Evolutionary conservation across 768 basidiomycete species (phyloP), one percentile per base, ranked within the genome.

Genomic region (Paxillus rubicundulus): DNA sequence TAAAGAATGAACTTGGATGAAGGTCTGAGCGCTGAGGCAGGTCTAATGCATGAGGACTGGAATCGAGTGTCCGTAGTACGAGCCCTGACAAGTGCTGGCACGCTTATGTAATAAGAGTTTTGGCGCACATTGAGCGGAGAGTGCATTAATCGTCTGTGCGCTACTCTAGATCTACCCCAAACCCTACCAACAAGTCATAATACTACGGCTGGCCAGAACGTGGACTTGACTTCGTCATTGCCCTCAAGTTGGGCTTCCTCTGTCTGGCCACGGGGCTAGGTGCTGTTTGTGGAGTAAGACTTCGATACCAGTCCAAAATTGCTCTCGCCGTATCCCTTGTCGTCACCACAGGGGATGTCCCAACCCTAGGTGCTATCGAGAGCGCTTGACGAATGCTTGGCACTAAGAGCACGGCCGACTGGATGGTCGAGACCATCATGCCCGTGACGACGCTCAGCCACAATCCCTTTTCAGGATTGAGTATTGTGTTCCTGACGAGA

Each of bases 361-460:
- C 12, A 14, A n/a, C 40, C 0, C 45, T 37, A 2, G 57, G 59
- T 2, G 71, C 70, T 53, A 79, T 70, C 45, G 62, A 59, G 21
- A 80, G 64, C 9, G 61, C 45, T 24, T 64, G 65, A 32, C 82
- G 77, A 37, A 82, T 66, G 8, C 67, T 62, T 18, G 74, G 70
- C 9, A 65, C 56, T 33, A 76, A 76, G 20, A 86, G 67, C 45
- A 81, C 8, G 9, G 66, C 27, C 5, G 78, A 75, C 60, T 87
- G 86, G 10, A 75, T 27, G 33, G 75, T 66, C 30, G 81, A 73
- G 50, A 78, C 41, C 4, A 54, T 1, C 62, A 82, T 75, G 53
- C 82, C 78, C 37, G 79, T 74, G 3, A 78, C 64, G 69, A 86
- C 73, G 69, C 85, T 82, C 50, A 87, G 59, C 55, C 82, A 74